Evolutionary conservation across 495 filamentous ascomycete species (phyloP), one percentile per base, ranked within the genome.

Genomic region (Aspergillus kassunensis): DNA sequence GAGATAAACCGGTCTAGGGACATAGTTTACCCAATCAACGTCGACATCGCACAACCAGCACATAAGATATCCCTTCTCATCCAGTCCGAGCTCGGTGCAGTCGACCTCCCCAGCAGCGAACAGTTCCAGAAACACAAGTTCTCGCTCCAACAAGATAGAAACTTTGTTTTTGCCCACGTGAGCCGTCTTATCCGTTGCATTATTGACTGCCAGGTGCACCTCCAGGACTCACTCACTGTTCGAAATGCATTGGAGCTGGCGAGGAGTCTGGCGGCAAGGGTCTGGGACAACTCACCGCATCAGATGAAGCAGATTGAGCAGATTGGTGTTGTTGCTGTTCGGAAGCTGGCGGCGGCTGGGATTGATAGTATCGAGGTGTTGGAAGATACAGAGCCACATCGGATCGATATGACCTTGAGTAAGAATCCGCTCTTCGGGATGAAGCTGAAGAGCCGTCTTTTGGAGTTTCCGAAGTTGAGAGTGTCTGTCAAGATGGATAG

Each of bases 1-100:
- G 87, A 90, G 35, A 68, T 97, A 35, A 97, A 97, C 60, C 85
- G 85, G 44, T 79, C 79, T 13, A 74, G 73, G 1, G 81, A 80
- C 29, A 84, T 96, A 30, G 80, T 85, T 37, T 93, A 84, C 61
- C 88, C 88, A 0, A 80, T 97, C 55, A 90, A 88, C 50, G 88
- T 89, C n/a, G 80, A 85, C 33, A 64, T 96, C 40, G 77, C 78
- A 1, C 74, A 82, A 11, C 75, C 82, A 9, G 77, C 81, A 23
- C 93, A 97, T 65, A 98, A 98, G 58, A 77, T 90, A n/a, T 93
- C 85, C 19, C 71, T 98, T 12, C 78, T 97, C 31, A 75, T 96
- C 9, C 95, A 98, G 67, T 77, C 79, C 12, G 82, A 89, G 49
- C 83, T 98, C 9, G 88, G 89, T 10, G 79, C 76, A 30, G 72